Conservation (phyloP, 345 rosid species). For the Sonneratia alba region DNA sequence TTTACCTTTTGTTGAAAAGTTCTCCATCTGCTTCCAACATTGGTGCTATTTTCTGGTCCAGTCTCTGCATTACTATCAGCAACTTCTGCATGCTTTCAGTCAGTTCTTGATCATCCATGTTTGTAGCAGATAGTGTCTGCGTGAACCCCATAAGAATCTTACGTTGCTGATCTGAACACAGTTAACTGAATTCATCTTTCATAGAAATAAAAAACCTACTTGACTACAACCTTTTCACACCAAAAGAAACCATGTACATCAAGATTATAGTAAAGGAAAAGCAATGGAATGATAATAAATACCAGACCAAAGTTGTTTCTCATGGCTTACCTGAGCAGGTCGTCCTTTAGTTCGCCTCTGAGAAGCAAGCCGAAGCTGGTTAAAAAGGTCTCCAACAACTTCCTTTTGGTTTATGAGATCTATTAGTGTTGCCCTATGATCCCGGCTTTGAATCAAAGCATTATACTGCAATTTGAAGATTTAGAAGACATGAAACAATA, state of each 20-base stretch:
- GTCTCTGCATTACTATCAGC: constrained; percentile 87
- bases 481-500: not conserved
- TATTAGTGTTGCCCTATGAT: constrained; percentile 52
- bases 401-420: constrained; percentile 88
- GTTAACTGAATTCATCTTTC: not conserved
- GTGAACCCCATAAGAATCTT: not conserved
- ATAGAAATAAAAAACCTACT: not conserved
- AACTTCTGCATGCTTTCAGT: constrained; percentile 90
- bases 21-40: constrained; percentile 86
- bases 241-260: not conserved
- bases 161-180: not conserved
- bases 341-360: constrained; percentile 69
- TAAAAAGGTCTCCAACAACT: constrained; percentile 82
- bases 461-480: constrained; percentile 43
- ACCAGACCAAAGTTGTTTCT: not conserved
- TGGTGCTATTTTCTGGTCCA: constrained; percentile 79
- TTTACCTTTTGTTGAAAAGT: constrained; percentile 73
- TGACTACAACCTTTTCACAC: not conserved
- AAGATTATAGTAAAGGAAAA: not conserved
- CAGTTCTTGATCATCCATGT: constrained; percentile 74
- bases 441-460: constrained; percentile 68
- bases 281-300: not conserved
- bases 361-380: constrained; percentile 82
- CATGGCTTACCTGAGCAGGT: constrained; percentile 72
- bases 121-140: constrained; percentile 86